Percentiles rank a stretch among this genome's conserved stretches.
These are phyloP conservation scores for Biscogniauxia mediterranea DNA, from an alignment of 2,329 filamentous ascomycete genomes.

Conservation along the genomic window DNA sequence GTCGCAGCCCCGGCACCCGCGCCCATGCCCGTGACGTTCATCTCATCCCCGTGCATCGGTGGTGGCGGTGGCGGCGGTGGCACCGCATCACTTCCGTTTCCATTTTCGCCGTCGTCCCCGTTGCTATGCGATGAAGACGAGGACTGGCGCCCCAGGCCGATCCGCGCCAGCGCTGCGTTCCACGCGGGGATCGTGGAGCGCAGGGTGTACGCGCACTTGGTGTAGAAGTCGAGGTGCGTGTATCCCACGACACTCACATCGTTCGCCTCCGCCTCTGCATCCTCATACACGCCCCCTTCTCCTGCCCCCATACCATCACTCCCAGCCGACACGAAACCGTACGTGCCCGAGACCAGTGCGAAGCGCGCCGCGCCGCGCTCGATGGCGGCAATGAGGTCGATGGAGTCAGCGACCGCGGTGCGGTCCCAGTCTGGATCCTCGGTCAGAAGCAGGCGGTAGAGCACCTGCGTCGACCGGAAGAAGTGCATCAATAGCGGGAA, in stretches of 20 bases:
- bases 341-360: constrained; percentile 15
- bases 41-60: no score
- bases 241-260: constrained; percentile 1
- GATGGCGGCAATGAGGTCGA: constrained; percentile 24
- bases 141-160: constrained; percentile 1
- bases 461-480: constrained; percentile 25
- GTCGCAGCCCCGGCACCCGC: neutral
- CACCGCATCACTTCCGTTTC: neutral
- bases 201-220: constrained; percentile 21
- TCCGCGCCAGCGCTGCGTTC: constrained; percentile 22
- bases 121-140: neutral
- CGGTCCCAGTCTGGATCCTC: constrained; percentile 31
- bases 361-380: constrained; percentile 20
- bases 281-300: neutral
- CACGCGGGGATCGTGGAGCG: constrained; percentile 21
- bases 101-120: neutral
- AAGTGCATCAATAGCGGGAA: constrained; percentile 27
- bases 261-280: constrained; percentile 10
- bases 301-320: neutral
- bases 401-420: constrained; percentile 10
- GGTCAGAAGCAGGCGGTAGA: constrained; percentile 29
- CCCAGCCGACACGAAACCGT: constrained; percentile 13
- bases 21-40: constrained; percentile 1
- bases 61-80: no score
- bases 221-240: constrained; percentile 18